Conservation (phyloP, 495 filamentous ascomycete genomes). For the Rusavskia elegans region DNA sequence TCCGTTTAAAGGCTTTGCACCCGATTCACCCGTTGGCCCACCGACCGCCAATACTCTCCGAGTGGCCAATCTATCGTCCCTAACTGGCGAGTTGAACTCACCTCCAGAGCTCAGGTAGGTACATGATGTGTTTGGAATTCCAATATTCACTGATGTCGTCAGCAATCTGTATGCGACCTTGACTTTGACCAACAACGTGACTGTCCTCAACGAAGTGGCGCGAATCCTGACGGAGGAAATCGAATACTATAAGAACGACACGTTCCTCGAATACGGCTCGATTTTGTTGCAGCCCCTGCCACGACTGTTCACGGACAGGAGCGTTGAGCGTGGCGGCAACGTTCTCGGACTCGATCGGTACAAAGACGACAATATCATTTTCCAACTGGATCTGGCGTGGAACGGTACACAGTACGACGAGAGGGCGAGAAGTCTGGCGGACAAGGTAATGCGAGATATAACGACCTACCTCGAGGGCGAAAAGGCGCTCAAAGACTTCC, state of each 20-base stretch:
- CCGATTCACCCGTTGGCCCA: no score
- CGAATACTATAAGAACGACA: background rate
- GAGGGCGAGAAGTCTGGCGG: background rate
- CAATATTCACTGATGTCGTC: background rate
- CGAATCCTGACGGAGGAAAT: background rate
- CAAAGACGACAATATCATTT: background rate
- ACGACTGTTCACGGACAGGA: background rate
- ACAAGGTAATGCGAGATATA: conserved; percentile 5
- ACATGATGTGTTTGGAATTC: no score
- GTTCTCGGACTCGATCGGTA: conserved; percentile 2
- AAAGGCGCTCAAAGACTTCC: conserved; percentile 6
- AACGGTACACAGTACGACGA: conserved; percentile 8
- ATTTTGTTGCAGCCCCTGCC: conserved; percentile 1
- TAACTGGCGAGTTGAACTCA: no score
- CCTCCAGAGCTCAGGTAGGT: no score
- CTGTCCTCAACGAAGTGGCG: background rate
- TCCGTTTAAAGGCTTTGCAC: no score
- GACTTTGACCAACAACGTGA: background rate
- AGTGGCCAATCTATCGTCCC: no score
- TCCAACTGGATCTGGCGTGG: conserved; percentile 10
- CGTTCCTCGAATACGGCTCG: background rate
- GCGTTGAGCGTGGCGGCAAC: conserved; percentile 3
- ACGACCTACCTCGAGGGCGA: conserved; percentile 2
- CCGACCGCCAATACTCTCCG: no score
- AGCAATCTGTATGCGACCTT: background rate